Evolutionary conservation across 306 rosid genomes (phyloP).

Genomic region (Geum urbanum): DNA sequence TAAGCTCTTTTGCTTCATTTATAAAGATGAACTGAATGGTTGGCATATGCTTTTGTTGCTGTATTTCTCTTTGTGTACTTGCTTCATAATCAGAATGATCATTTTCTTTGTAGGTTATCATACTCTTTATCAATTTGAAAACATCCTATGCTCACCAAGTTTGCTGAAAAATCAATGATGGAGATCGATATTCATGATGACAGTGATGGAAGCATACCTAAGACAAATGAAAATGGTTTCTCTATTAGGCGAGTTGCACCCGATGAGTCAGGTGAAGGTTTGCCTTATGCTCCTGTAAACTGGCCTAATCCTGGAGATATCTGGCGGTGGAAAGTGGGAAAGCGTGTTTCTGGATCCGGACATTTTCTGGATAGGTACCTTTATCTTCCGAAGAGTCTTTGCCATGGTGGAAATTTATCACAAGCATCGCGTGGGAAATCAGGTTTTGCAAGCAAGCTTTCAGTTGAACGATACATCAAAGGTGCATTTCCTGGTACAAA

Average conservation of each 20-base stretch:
- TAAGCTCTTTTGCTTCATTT: neutral
- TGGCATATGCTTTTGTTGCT: neutral
- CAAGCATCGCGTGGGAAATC: conserved; percentile 20
- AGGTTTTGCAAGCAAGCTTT: conserved; percentile 66
- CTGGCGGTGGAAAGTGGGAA: conserved; percentile 84
- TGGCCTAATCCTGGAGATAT: conserved; percentile 74
- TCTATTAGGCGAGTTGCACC: conserved; percentile 28
- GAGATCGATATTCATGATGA: conserved; percentile 29
- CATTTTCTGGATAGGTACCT: conserved; percentile 70
- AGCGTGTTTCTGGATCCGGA: conserved; percentile 48
- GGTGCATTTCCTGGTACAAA: conserved; percentile 41
- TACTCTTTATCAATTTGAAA: neutral
- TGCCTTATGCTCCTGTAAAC: conserved; percentile 82
- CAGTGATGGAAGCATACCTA: conserved; percentile 20
- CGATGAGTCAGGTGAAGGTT: conserved; percentile 57
- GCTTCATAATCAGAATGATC: neutral
- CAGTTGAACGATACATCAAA: conserved; percentile 57
- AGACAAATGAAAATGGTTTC: conserved; percentile 11
- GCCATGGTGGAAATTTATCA: neutral
- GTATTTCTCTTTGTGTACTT: neutral
- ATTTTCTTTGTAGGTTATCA: conserved; percentile 1
- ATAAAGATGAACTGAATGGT: neutral
- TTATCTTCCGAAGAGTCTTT: conserved; percentile 53
- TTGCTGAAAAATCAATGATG: conserved; percentile 29
- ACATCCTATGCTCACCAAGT: neutral